Evolutionary conservation across 2,329 filamentous ascomycete species (phyloP).

Genomic region (Phyllosticta capitalensis): DNA sequence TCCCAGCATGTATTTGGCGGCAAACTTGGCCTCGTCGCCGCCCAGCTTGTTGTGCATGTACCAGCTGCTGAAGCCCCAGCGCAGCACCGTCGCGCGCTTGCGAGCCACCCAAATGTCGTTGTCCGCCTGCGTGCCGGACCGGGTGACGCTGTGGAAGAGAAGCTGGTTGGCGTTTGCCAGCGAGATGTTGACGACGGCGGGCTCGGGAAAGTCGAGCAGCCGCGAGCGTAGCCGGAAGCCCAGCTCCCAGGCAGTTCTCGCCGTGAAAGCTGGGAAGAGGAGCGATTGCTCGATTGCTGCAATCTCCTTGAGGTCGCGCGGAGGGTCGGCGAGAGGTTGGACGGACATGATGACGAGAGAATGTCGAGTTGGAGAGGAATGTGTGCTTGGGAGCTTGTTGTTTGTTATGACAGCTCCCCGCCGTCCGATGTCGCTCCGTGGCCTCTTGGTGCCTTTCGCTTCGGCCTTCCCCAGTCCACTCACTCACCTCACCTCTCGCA

Average conservation of each 20-base stretch:
- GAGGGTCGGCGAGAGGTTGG: slow-evolving; percentile 22
- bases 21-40: slow-evolving; percentile 56
- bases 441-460: background rate
- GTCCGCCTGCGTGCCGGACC: slow-evolving; percentile 59
- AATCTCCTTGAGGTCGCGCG: slow-evolving; percentile 30
- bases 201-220: slow-evolving; percentile 44
- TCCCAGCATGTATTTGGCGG: slow-evolving; percentile 54
- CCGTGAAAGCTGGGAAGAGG: slow-evolving; percentile 49
- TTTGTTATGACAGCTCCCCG: background rate
- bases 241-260: slow-evolving; percentile 54
- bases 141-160: slow-evolving; percentile 61
- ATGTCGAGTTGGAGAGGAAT: background rate
- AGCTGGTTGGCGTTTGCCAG: slow-evolving; percentile 49
- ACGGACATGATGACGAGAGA: slow-evolving; percentile 1
- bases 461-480: background rate
- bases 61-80: slow-evolving; percentile 64
- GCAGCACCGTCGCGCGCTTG: slow-evolving; percentile 62
- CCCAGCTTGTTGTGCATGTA: slow-evolving; percentile 58
- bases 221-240: slow-evolving; percentile 55
- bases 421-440: background rate
- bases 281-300: slow-evolving; percentile 34
- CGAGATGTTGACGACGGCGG: slow-evolving; percentile 55
- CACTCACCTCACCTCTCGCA: background rate
- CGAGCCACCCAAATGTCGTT: slow-evolving; percentile 54
- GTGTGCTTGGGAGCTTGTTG: background rate